Conservation (phyloP, 73 alveolate genomes). For the Symbiodinium natans region DNA sequence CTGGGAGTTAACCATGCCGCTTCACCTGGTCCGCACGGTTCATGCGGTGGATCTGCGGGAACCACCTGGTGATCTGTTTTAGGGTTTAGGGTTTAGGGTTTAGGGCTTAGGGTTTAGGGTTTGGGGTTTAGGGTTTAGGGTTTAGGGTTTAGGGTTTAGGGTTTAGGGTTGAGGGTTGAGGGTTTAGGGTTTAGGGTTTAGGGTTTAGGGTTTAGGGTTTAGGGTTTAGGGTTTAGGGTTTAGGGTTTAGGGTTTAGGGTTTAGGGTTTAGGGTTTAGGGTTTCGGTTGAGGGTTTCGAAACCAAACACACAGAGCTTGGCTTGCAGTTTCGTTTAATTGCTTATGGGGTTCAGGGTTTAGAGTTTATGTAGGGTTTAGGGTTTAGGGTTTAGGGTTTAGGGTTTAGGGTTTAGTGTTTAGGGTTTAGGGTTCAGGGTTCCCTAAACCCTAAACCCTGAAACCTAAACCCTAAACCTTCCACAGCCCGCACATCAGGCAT, state of each 20-base stretch:
- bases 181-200: too few relatives aligned
- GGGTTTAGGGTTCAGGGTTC: background rate
- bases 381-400: background rate
- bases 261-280: too few relatives aligned
- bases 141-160: too few relatives aligned
- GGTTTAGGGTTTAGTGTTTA: background rate
- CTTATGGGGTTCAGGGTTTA: background rate
- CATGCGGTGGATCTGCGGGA: slow-evolving; percentile 52
- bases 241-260: too few relatives aligned
- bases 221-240: too few relatives aligned
- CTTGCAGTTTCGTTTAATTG: background rate
- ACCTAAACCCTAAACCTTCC: background rate
- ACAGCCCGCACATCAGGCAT: background rate
- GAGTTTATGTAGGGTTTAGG: background rate
- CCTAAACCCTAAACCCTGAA: background rate
- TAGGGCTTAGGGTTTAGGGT: background rate
- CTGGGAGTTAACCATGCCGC: background rate
- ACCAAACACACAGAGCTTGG: too few relatives aligned
- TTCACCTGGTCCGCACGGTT: slow-evolving; percentile 44
- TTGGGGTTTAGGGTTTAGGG: too few relatives aligned
- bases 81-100: background rate
- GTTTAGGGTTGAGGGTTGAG: too few relatives aligned
- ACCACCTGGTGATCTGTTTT: slow-evolving; percentile 4
- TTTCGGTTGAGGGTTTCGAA: background rate
- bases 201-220: too few relatives aligned